Conservation (phyloP, 352 stramenopile genomes). For the Blastocystis sp. region DNA sequence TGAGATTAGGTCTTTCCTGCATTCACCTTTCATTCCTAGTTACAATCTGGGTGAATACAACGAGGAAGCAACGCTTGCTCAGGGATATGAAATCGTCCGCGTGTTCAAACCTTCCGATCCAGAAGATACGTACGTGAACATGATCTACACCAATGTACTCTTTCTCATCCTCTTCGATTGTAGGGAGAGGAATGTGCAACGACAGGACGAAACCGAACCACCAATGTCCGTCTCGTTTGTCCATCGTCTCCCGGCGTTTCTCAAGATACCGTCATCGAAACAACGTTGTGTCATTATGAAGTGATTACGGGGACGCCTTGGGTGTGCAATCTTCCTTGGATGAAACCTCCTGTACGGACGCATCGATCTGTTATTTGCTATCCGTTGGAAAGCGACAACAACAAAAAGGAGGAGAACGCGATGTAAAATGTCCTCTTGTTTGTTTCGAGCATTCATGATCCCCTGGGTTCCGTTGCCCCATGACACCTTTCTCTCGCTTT, state of each 20-base stretch:
- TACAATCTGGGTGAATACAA: conserved; percentile 22
- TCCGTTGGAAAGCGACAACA: background rate
- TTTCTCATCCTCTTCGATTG: background rate
- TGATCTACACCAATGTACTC: conserved; percentile 5
- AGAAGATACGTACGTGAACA: conserved; percentile 1
- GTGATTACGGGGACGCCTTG: background rate
- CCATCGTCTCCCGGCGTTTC: background rate
- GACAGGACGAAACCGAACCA: background rate
- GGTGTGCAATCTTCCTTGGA: conserved; percentile 24
- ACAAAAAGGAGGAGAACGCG: background rate
- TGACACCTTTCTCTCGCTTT: background rate
- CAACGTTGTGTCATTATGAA: conserved; percentile 1
- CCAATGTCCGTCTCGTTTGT: conserved; percentile 8
- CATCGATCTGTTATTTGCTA: background rate
- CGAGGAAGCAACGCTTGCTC: background rate
- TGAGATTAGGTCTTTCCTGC: background rate
- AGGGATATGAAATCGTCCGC: background rate
- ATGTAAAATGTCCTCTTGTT: background rate
- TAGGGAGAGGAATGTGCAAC: conserved; percentile 39
- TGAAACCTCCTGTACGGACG: background rate
- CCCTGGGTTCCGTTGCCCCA: background rate
- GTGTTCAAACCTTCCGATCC: background rate
- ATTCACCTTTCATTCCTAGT: background rate
- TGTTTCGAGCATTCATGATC: background rate
- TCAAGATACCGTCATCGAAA: background rate